These are phyloP conservation scores for Euptelea pleiosperma DNA, from an alignment of 164 flowering plant species.

Conservation along the genomic window DNA sequence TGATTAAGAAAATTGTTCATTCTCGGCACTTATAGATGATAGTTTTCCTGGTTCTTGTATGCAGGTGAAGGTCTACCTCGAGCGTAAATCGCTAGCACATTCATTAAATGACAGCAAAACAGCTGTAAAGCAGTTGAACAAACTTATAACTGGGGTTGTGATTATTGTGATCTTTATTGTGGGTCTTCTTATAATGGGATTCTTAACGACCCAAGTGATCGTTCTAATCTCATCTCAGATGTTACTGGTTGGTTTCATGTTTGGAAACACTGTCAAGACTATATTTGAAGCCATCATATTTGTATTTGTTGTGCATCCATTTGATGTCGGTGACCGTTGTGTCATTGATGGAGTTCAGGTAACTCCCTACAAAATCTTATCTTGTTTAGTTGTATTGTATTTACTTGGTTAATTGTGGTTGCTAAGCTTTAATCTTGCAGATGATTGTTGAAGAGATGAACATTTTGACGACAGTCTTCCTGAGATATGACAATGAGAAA, in stretches of 20 bases:
- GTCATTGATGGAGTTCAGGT: slow-evolving; percentile 90
- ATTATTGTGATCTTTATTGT: slow-evolving; percentile 43
- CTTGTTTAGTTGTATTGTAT: neutral
- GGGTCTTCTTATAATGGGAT: slow-evolving; percentile 62
- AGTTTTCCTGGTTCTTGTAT: slow-evolving; percentile 2
- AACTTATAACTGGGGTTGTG: slow-evolving; percentile 40
- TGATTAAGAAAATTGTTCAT: no score
- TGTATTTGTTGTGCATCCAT: slow-evolving; percentile 88
- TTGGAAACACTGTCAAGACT: slow-evolving; percentile 69
- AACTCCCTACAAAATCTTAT: slow-evolving; percentile 7
- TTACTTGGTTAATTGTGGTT: slow-evolving; percentile 8
- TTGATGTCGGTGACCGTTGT: slow-evolving; percentile 92
- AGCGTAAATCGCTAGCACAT: slow-evolving; percentile 65
- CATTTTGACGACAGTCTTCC: slow-evolving; percentile 62
- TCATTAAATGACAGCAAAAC: slow-evolving; percentile 80
- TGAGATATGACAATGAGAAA: slow-evolving; percentile 76
- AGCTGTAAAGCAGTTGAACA: slow-evolving; percentile 74
- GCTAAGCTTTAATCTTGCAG: slow-evolving; percentile 34
- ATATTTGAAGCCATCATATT: slow-evolving; percentile 81
- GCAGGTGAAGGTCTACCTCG: slow-evolving; percentile 71
- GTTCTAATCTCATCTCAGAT: slow-evolving; percentile 76
- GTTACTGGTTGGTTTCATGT: slow-evolving; percentile 59
- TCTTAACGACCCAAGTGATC: slow-evolving; percentile 58
- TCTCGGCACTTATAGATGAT: neutral
- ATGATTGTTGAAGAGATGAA: slow-evolving; percentile 86